A percentile compares a stretch with the other conserved stretches of the same genome.
Conservation (phyloP, 306 rosid genomes). For the Cicer judaicum region DNA sequence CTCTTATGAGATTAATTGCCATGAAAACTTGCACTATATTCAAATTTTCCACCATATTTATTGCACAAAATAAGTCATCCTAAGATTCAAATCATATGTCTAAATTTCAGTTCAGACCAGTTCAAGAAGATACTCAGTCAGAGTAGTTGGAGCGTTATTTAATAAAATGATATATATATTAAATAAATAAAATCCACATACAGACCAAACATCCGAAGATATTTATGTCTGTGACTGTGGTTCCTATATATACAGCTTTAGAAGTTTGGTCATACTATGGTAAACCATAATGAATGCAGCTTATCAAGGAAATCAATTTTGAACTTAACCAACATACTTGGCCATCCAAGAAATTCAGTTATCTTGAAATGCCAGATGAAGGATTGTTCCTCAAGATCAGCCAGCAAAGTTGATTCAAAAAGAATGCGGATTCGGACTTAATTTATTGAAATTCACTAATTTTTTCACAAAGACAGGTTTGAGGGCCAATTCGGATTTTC, state of each 20-base stretch:
- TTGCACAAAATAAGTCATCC: not conserved
- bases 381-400: not conserved
- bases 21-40: constrained; percentile 5
- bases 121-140: not conserved
- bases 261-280: not conserved
- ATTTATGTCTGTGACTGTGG: constrained; percentile 5
- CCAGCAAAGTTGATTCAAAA: too few relatives aligned
- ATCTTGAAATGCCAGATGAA: not conserved
- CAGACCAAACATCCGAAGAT: not conserved
- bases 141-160: not conserved
- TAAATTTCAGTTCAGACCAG: not conserved
- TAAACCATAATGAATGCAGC: not conserved
- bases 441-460: not conserved
- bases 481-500: not conserved
- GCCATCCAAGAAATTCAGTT: constrained; percentile 5
- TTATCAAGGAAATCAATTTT: not conserved
- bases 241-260: not conserved
- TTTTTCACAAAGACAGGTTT: not conserved
- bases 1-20: constrained; percentile 11
- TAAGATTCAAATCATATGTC: not conserved
- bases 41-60: not conserved
- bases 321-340: constrained; percentile 12
- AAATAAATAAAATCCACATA: not conserved
- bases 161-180: not conserved
- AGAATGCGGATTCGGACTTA: too few relatives aligned